Evolutionary conservation across 2,329 filamentous ascomycete genomes (phyloP), one percentile per base, ranked within the genome.

Genomic region (Huntiella savannae): DNA sequence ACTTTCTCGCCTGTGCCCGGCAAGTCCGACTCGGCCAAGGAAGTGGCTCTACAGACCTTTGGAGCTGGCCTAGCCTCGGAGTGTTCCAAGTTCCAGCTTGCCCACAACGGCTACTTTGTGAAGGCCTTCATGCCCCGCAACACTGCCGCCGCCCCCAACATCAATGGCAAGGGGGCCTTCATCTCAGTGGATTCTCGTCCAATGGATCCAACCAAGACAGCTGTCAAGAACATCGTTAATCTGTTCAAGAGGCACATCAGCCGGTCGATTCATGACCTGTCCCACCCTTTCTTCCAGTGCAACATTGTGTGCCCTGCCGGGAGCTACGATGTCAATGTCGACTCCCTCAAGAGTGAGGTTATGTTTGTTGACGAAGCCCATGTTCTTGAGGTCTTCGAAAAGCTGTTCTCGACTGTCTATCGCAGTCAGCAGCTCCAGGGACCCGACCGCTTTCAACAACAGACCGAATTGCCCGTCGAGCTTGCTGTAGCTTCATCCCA

Each of bases 281-380:
- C 13, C n/a, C 69, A 73, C 43, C 12, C 15, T 15, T 85, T 86
- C 55, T 59, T 85, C 36, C 67, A 67, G 36, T 59, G 87, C 34
- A 70, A 75, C 48, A 74, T 87, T 28, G 57, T 57, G 11, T 86
- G 79, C 54, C 69, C 73, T 0, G 56, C 62, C 1, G 67, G 68
- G 22, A 76, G 66, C 49, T 87, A 87, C 54, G 82, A 87, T 59
- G 65, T 69, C 1, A 87, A 86, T 52, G 60, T 86, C 4, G 75
- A 84, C 50, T 73, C 80, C 3, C 65, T 73, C 3, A 87, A 87
- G 56, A 75, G 83, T 48, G 74, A 84, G 53, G 68, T 87, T 2
- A 55, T 84, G 1, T 85, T 87, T 54, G 64, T 63, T 4, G 63
- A 82, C 43, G 70, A 77, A 51, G 41, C 58, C 2, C 42, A 45